Evolutionary conservation across 2,329 filamentous ascomycete species (phyloP).

Genomic region (Diaporthe eres): DNA sequence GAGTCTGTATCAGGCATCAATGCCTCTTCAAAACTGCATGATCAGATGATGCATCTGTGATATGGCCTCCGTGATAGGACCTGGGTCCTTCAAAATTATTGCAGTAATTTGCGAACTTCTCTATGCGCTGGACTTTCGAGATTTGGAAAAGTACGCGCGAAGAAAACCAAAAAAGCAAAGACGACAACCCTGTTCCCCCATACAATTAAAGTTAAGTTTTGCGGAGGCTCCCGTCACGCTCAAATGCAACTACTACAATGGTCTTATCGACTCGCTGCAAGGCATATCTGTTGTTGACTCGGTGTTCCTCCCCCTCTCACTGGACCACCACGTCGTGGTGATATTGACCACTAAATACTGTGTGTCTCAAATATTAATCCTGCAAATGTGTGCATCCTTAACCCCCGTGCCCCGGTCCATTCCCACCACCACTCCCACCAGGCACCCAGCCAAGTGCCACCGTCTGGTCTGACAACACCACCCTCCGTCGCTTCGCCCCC

Average conservation of each 20-base stretch:
- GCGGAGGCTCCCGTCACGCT: constrained; percentile 24
- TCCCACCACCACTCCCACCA: background rate
- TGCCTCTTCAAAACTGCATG: background rate
- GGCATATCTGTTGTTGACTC: background rate
- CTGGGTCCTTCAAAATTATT: background rate
- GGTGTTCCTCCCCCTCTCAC: background rate
- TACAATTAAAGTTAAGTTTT: constrained; percentile 19
- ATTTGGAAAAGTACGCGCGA: background rate
- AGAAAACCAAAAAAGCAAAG: background rate
- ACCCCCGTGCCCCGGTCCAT: background rate
- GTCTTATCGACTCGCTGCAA: constrained; percentile 5
- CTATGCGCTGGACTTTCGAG: background rate
- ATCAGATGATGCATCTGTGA: constrained; percentile 14
- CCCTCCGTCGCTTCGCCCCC: background rate
- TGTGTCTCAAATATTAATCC: constrained; percentile 11
- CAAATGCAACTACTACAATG: constrained; percentile 9
- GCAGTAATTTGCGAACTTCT: background rate
- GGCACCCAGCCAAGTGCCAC: background rate
- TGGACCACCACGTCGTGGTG: background rate
- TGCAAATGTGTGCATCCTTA: background rate
- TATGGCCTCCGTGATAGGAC: constrained; percentile 8
- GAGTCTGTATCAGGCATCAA: constrained; percentile 9
- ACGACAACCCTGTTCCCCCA: constrained; percentile 21
- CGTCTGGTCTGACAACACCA: background rate
- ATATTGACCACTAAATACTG: background rate